Base-by-base conservation (phyloP, 257 asterid species). In the Apocynum venetum region DNA sequence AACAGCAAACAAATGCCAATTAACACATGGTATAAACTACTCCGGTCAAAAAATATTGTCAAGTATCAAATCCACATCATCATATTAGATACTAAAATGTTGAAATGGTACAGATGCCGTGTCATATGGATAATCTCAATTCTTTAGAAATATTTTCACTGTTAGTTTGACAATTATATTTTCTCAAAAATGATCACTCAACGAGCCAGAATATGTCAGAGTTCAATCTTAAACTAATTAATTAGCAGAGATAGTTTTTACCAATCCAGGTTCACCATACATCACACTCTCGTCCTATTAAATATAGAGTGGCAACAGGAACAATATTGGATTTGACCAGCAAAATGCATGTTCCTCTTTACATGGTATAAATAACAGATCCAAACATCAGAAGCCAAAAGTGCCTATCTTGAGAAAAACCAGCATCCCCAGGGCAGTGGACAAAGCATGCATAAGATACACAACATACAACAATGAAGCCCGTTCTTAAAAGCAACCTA, bases 1-100 rank as follows among this genome's bases (percentile, higher is more conserved):
- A 78, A 73, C 47, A 83, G 56, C 73, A 84, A 49, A 80, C 60
- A 75, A 38, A 74, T 70, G 15, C 77, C 74, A 41, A 71, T 71
- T 75, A 80, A 74, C 43, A 49, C 11, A 72, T 15, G 38, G 43
- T 46, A 79, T 76, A n/a, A 51, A 57, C 64, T 44, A 73, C 25
- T n/a, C 15, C 53, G 40, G 55, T 35, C 17, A 19, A 49, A 17
- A 81, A 15, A 40, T 70, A 51, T 70, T 17, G 41, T 38, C 67
- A 38, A 36, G 36, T 4, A 51, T 38, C 8, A 76, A 56, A 31
- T 40, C 44, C 65, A 77, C 20, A 13, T 5, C 15, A 46, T 77
- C 49, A 11, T 46, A 35, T 52, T 46, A 76, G 73, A 57, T 41
- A 72, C 79, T 78, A 49, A 60, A 25, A 44, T 36, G 60, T 48